phyloP scores from a whole-genome alignment of 2,329 filamentous ascomycete genomes.

The Xylogone sp. region DNA sequence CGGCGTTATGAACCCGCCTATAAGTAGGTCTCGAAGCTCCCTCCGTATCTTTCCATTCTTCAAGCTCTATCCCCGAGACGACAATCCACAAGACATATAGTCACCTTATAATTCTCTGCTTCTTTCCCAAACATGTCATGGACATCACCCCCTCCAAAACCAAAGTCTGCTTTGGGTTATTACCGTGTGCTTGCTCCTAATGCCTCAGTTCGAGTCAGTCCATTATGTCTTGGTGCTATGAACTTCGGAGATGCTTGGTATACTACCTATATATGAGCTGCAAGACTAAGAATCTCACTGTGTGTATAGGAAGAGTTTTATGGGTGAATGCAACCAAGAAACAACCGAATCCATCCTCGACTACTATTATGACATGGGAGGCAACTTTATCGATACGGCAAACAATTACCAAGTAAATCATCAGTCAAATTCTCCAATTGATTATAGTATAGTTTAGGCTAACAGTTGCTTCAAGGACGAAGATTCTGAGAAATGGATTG shows the following conservation, averaged over 20 bases:
- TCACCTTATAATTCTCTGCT: background rate
- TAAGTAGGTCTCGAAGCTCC: no score
- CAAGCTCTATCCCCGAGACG: no score
- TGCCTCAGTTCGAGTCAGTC: slow-evolving; percentile 62
- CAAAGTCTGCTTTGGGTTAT: slow-evolving; percentile 57
- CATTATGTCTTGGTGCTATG: slow-evolving; percentile 62
- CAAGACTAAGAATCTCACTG: background rate
- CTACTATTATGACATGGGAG: slow-evolving; percentile 51
- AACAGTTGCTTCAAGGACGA: slow-evolving; percentile 40
- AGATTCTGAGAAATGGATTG: slow-evolving; percentile 62
- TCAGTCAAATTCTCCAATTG: slow-evolving; percentile 29
- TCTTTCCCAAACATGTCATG: slow-evolving; percentile 12
- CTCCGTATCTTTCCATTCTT: no score
- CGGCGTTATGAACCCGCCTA: no score
- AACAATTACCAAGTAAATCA: slow-evolving; percentile 54
- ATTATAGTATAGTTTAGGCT: slow-evolving; percentile 32
- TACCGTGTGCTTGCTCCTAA: slow-evolving; percentile 65
- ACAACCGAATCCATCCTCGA: slow-evolving; percentile 54
- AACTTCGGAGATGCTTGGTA: slow-evolving; percentile 57
- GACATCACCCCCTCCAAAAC: slow-evolving; percentile 21
- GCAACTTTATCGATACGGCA: slow-evolving; percentile 67
- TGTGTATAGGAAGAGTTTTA: slow-evolving; percentile 41
- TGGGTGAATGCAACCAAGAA: slow-evolving; percentile 64
- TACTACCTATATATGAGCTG: slow-evolving; percentile 15
- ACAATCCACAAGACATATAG: no score